These are phyloP conservation scores for Phylloporus sp. DNA, from an alignment of 768 basidiomycete genomes.

Conservation along the genomic window DNA sequence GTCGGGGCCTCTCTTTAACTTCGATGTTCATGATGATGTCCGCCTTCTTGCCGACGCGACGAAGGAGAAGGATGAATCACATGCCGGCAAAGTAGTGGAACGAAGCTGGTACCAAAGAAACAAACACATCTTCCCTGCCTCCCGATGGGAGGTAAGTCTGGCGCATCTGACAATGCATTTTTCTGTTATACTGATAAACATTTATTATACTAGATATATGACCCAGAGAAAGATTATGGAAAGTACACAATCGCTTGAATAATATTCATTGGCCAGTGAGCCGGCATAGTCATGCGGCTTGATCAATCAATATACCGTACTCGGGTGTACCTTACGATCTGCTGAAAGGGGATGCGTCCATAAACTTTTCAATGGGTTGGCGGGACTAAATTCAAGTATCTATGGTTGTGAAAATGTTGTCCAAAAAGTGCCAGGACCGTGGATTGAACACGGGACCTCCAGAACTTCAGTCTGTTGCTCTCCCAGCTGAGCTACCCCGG, in stretches of 20 bases:
- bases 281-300: not conserved
- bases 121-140: conserved; percentile 97
- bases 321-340: not conserved
- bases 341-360: too few species aligned
- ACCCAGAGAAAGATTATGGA: conserved; percentile 91
- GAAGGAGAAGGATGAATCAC: conserved; percentile 96
- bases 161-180: not conserved
- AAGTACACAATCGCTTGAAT: conserved; percentile 76
- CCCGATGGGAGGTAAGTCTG: conserved; percentile 88
- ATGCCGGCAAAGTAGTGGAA: conserved; percentile 98
- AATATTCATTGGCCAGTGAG: not conserved
- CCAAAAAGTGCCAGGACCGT: conserved; percentile 59
- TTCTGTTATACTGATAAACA: not conserved
- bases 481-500: conserved; percentile 74
- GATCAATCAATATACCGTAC: not conserved
- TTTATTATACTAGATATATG: conserved; percentile 60
- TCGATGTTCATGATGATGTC: conserved; percentile 98
- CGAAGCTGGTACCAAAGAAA: conserved; percentile 92
- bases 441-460: conserved; percentile 79
- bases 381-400: too few species aligned
- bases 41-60: conserved; percentile 92
- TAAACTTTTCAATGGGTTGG: too few species aligned
- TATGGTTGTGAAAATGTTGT: not conserved
- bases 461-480: conserved; percentile 77
- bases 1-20: conserved; percentile 96